These are phyloP conservation scores for Dictyostelium brefeldianum DNA, from an alignment of 78 protist species.

Conservation along the genomic window DNA sequence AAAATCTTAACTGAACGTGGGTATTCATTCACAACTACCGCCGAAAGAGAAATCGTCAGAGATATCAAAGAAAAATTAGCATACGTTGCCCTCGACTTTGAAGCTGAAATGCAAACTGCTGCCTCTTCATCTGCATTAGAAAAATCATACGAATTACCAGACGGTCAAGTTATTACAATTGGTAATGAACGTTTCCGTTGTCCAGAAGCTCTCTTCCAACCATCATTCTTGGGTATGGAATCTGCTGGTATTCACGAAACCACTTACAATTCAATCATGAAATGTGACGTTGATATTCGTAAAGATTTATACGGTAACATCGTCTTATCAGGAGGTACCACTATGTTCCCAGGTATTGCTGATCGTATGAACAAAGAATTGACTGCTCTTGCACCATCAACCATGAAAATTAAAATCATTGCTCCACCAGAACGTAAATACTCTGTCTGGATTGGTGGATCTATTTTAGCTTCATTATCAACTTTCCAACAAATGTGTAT, in stretches of 20 bases:
- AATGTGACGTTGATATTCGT: constrained; percentile 96
- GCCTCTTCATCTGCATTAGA: constrained; percentile 88
- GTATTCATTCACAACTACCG: constrained; percentile 96
- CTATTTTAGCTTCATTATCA: constrained; percentile 90
- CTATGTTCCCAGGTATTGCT: constrained; percentile 96
- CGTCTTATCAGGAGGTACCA: constrained; percentile 96
- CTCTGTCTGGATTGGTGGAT: constrained; percentile 95
- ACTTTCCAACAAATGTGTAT: constrained; percentile 96
- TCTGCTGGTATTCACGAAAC: constrained; percentile 93
- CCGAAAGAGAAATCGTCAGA: constrained; percentile 93
- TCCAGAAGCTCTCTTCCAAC: constrained; percentile 95
- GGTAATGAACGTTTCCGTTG: constrained; percentile 95
- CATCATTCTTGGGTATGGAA: constrained; percentile 92
- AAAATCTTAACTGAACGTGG: constrained; percentile 96
- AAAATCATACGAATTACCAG: constrained; percentile 92
- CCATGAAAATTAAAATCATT: constrained; percentile 93
- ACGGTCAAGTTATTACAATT: constrained; percentile 94
- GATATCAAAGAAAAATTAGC: constrained; percentile 92
- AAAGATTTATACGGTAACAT: constrained; percentile 95
- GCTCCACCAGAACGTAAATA: constrained; percentile 96
- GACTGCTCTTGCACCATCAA: constrained; percentile 93
- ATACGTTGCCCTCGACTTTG: constrained; percentile 85
- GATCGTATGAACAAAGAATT: constrained; percentile 91
- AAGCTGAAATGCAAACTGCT: constrained; percentile 92
- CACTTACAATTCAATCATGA: constrained; percentile 88